A percentile compares a stretch with the other conserved stretches of the same genome.
Conservation (phyloP, 345 rosid genomes). For the thale cress (Arabidopsis thaliana) region TAIR10.1 NC_003071.7:8060001-8060500, state of each 20-base stretch:
- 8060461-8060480: slow-evolving; percentile 58
- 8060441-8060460: slow-evolving; percentile 70
- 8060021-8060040: slow-evolving; percentile 35
- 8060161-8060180: slow-evolving; percentile 10
- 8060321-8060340: slow-evolving; percentile 40
- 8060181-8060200: background rate
- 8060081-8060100: slow-evolving; percentile 48
- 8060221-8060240: slow-evolving; percentile 59
- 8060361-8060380: slow-evolving; percentile 19
- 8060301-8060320: slow-evolving; percentile 57
- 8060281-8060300: slow-evolving; percentile 67
- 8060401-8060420: slow-evolving; percentile 60
- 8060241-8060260: slow-evolving; percentile 76
- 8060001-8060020: slow-evolving; percentile 27
- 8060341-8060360: too few species aligned
- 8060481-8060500: slow-evolving; percentile 65
- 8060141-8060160: slow-evolving; percentile 56
- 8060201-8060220: slow-evolving; percentile 62
- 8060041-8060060: slow-evolving; percentile 68
- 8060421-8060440: slow-evolving; percentile 44
- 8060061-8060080: slow-evolving; percentile 59
- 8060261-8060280: slow-evolving; percentile 54
- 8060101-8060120: slow-evolving; percentile 31
- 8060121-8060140: slow-evolving; percentile 46
- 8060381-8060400: slow-evolving; percentile 45